phyloP scores from a whole-genome alignment of 805 yeast genomes.

The Suhomyces prunicola region DNA sequence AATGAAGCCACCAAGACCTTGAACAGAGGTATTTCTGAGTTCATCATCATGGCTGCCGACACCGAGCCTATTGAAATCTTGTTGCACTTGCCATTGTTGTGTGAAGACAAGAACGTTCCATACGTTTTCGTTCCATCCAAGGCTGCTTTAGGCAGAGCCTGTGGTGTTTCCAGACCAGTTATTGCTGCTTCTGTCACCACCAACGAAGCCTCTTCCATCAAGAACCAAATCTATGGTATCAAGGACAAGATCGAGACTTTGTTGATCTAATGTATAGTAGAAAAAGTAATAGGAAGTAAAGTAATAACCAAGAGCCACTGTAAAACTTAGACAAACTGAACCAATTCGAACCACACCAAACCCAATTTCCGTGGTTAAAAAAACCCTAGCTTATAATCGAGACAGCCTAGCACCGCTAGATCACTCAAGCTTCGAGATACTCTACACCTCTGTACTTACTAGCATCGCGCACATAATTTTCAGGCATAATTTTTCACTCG shows the following conservation, averaged over 20 bases:
- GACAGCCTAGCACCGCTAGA: too few relatives aligned
- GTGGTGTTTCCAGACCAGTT: conserved; percentile 99
- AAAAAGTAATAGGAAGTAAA: not conserved
- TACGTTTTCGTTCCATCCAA: conserved; percentile 98
- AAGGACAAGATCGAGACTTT: conserved; percentile 99
- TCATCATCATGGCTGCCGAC: conserved; percentile 99
- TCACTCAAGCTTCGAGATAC: too few relatives aligned
- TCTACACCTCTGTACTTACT: not conserved
- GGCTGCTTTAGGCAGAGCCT: conserved; percentile 98
- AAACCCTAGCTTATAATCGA: too few relatives aligned
- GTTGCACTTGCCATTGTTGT: conserved; percentile 92
- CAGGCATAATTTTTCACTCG: not conserved
- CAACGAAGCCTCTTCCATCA: conserved; percentile 96
- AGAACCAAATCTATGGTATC: conserved; percentile 93
- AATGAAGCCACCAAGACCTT: conserved; percentile 99
- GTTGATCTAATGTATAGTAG: conserved; percentile 56
- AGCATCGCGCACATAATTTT: not conserved
- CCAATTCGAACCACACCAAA: too few relatives aligned
- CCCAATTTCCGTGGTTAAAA: too few relatives aligned
- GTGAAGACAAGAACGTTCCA: conserved; percentile 99
- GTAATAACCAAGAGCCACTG: not conserved
- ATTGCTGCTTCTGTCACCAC: conserved; percentile 98
- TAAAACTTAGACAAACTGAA: too few relatives aligned
- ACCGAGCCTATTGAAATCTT: conserved; percentile 98
- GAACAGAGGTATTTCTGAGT: conserved; percentile 99